Percentiles rank a stretch among this genome's conserved stretches.
These are phyloP conservation scores for Phytophthora chlamydospora DNA, from an alignment of 352 stramenopile species.

Conservation along the genomic window DNA sequence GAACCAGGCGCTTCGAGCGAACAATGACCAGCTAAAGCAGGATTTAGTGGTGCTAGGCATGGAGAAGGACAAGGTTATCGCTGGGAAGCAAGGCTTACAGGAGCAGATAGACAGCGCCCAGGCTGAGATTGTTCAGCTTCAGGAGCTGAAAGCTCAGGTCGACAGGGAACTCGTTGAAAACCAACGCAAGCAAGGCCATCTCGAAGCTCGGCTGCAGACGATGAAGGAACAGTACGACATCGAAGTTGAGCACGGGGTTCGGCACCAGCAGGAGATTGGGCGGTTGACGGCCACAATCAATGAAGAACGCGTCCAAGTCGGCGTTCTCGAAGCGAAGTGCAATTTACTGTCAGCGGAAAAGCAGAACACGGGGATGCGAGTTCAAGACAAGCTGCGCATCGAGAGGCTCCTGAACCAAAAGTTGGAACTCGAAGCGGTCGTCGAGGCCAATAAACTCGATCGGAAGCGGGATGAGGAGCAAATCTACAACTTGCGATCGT, in stretches of 20 bases:
- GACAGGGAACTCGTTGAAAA: slow-evolving; percentile 61
- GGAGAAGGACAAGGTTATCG: slow-evolving; percentile 62
- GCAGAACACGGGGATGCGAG: slow-evolving; percentile 76
- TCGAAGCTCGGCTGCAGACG: slow-evolving; percentile 52
- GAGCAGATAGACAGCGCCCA: slow-evolving; percentile 41
- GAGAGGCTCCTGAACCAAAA: slow-evolving; percentile 82
- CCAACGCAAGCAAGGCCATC: slow-evolving; percentile 50
- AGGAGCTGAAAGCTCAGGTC: slow-evolving; percentile 44
- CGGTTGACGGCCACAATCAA: slow-evolving; percentile 47
- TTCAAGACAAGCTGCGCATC: slow-evolving; percentile 82
- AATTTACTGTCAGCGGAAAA: slow-evolving; percentile 73
- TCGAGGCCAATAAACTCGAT: slow-evolving; percentile 65
- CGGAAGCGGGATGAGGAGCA: slow-evolving; percentile 72
- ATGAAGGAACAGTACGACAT: slow-evolving; percentile 76
- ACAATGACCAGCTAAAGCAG: slow-evolving; percentile 73
- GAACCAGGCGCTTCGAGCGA: slow-evolving; percentile 71
- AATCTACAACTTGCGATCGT: slow-evolving; percentile 67
- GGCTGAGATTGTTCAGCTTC: slow-evolving; percentile 36
- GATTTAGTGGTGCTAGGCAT: slow-evolving; percentile 54
- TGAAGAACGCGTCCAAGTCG: slow-evolving; percentile 64
- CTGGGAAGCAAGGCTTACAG: slow-evolving; percentile 45
- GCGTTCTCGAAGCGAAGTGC: slow-evolving; percentile 71
- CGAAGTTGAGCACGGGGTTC: slow-evolving; percentile 51
- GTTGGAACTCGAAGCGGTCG: slow-evolving; percentile 66
- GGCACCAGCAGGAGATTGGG: slow-evolving; percentile 50